These are phyloP conservation scores for Lumnitzera racemosa DNA, from an alignment of 345 rosid genomes.

Conservation along the genomic window DNA sequence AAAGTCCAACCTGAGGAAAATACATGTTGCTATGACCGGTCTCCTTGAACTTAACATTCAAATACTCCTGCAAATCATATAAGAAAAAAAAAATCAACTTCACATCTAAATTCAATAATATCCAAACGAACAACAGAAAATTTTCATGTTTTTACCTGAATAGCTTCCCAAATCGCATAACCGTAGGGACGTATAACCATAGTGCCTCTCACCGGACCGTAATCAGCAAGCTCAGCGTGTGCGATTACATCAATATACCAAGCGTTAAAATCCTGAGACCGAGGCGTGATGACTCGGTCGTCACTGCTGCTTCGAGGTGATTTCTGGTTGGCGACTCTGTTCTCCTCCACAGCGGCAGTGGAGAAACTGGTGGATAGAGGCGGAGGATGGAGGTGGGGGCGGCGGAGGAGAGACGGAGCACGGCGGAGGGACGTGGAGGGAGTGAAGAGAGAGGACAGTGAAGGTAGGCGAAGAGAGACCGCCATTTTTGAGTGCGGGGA, in stretches of 20 bases:
- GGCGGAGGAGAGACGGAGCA: slow-evolving; percentile 27
- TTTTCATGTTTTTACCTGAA: slow-evolving; percentile 50
- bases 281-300: slow-evolving; percentile 66
- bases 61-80: slow-evolving; percentile 54
- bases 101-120: neutral
- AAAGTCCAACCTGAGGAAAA: slow-evolving; percentile 74
- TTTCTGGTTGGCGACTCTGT: slow-evolving; percentile 27
- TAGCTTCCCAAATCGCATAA: slow-evolving; percentile 94
- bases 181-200: slow-evolving; percentile 96
- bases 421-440: slow-evolving; percentile 21
- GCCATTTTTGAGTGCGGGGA: slow-evolving; percentile 28
- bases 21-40: slow-evolving; percentile 95
- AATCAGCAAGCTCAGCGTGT: slow-evolving; percentile 91
- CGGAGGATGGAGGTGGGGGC: slow-evolving; percentile 16
- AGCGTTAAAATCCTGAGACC: slow-evolving; percentile 84
- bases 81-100: neutral
- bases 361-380: slow-evolving; percentile 39
- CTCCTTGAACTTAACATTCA: slow-evolving; percentile 90
- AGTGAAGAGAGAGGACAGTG: slow-evolving; percentile 43
- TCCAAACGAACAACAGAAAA: neutral
- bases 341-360: slow-evolving; percentile 48
- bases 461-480: slow-evolving; percentile 55
- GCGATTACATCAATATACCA: slow-evolving; percentile 90
- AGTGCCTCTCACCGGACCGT: slow-evolving; percentile 93
- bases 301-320: slow-evolving; percentile 19